Conservation (phyloP, 208 protist genomes). For the Vickermania spadyakhi region DNA sequence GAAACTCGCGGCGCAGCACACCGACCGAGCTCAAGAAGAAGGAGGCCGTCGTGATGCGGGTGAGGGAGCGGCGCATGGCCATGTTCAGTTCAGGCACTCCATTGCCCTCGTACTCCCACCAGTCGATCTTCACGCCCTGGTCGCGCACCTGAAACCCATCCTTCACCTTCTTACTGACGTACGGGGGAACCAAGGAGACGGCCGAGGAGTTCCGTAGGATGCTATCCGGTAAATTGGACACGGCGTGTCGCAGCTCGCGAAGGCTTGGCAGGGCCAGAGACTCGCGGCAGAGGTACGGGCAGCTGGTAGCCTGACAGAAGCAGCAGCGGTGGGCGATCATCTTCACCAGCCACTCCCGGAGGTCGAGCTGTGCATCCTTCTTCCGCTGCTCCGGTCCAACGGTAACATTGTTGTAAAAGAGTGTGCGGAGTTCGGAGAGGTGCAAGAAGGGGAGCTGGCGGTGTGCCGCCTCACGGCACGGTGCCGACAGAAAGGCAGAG, state of each 20-base stretch:
- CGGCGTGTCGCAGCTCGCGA: slow-evolving; percentile 28
- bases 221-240: slow-evolving; percentile 22
- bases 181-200: background rate
- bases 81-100: background rate
- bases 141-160: background rate
- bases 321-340: slow-evolving; percentile 21
- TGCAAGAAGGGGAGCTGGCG: background rate
- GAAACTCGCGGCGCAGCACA: slow-evolving; percentile 10
- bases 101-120: slow-evolving; percentile 18
- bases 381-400: background rate
- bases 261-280: slow-evolving; percentile 18
- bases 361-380: background rate
- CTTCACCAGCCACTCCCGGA: slow-evolving; percentile 14
- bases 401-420: slow-evolving; percentile 1
- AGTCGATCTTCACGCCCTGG: slow-evolving; percentile 9
- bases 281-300: background rate
- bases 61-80: slow-evolving; percentile 6
- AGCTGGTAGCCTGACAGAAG: slow-evolving; percentile 7
- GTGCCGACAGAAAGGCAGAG: background rate
- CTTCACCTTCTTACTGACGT: background rate
- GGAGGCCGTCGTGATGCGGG: slow-evolving; percentile 16
- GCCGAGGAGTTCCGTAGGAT: slow-evolving; percentile 14
- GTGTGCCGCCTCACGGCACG: background rate
- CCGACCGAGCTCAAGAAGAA: slow-evolving; percentile 25
- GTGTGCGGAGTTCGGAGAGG: slow-evolving; percentile 7